These are phyloP conservation scores for Conoideocrella luteorostrata DNA, from an alignment of 2,329 filamentous ascomycete species.

Conservation along the genomic window DNA sequence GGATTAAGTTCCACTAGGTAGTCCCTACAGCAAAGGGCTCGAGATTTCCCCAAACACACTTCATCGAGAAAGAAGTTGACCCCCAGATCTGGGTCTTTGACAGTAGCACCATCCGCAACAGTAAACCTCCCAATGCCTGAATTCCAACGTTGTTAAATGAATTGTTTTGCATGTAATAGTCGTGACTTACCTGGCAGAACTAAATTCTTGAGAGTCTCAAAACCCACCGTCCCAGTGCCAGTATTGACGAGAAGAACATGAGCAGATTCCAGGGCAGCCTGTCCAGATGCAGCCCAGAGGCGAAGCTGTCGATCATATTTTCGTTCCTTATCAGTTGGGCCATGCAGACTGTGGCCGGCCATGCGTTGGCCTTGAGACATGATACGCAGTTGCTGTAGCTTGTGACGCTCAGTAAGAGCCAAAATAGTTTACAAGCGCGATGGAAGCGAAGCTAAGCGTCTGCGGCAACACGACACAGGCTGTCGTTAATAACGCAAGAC, in stretches of 20 bases:
- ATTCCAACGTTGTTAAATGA: neutral
- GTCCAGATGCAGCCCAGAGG: conserved; percentile 88
- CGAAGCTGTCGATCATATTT: conserved; percentile 95
- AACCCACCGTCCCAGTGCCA: conserved; percentile 76
- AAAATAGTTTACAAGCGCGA: no score
- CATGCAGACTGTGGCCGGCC: conserved; percentile 32
- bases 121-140: conserved; percentile 82
- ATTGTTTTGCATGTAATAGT: neutral
- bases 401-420: neutral
- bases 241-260: conserved; percentile 89
- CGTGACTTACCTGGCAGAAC: conserved; percentile 65
- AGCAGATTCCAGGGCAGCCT: conserved; percentile 82
- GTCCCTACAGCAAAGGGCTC: conserved; percentile 71
- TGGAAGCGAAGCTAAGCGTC: no score
- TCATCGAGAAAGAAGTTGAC: conserved; percentile 97
- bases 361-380: conserved; percentile 13
- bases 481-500: no score
- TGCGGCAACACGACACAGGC: no score
- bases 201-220: conserved; percentile 95
- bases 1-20: conserved; percentile 85
- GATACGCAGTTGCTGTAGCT: neutral
- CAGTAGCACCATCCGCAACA: conserved; percentile 72
- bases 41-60: conserved; percentile 64
- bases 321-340: conserved; percentile 56
- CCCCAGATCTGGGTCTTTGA: conserved; percentile 78